A percentile compares a stretch with the other conserved stretches of the same genome.
phyloP scores from a whole-genome alignment of 495 filamentous ascomycete genomes.

The Penicillium flavigenum region DNA sequence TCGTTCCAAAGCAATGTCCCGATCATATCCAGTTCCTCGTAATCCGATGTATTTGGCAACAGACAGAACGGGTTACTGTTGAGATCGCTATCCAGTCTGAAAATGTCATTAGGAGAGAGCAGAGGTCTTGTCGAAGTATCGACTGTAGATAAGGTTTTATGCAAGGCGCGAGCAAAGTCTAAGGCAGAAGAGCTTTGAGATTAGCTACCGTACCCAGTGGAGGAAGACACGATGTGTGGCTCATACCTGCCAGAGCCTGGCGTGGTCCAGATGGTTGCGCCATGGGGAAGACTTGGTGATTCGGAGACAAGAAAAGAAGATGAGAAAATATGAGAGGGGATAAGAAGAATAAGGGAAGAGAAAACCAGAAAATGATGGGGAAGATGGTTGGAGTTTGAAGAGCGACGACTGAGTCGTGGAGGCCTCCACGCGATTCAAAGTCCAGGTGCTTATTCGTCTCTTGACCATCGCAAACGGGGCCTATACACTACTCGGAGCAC shows the following conservation, averaged over 20 bases:
- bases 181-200: background rate
- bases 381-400: background rate
- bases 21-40: conserved; percentile 26
- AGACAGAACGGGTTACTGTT: background rate
- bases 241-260: background rate
- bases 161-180: background rate
- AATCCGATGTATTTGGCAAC: background rate
- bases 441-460: background rate
- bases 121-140: background rate
- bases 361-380: background rate
- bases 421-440: background rate
- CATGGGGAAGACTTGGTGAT: background rate
- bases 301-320: background rate
- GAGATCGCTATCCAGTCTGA: background rate
- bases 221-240: background rate
- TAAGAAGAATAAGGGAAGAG: background rate
- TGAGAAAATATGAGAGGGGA: background rate
- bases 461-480: background rate
- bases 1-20: conserved; percentile 41
- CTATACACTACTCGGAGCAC: conserved; percentile 15
- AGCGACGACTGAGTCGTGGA: background rate
- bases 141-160: background rate
- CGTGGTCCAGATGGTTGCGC: background rate
- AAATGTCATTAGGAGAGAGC: background rate
- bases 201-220: background rate